Conservation (phyloP, 1,284 basidiomycete species). For the Heterobasidion irregulare region DNA sequence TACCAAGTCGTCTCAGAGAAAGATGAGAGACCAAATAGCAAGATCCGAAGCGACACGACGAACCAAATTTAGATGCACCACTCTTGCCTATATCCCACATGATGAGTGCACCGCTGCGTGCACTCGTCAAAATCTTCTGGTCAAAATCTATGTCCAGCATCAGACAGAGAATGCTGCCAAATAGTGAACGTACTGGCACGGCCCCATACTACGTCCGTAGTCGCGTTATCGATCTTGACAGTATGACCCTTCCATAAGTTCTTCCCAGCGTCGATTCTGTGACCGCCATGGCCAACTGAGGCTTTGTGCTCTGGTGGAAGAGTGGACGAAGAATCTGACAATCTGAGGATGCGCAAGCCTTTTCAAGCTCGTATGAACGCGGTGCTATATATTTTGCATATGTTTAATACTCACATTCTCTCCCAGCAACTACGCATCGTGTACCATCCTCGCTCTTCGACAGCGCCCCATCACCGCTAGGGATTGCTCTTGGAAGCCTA, state of each 20-base stretch:
- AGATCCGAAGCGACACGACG: conserved; percentile 11
- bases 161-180: neutral
- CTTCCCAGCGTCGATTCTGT: conserved; percentile 55
- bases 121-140: conserved; percentile 78
- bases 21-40: neutral
- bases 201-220: conserved; percentile 79
- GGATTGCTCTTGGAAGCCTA: conserved; percentile 44
- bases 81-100: conserved; percentile 77
- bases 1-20: conserved; percentile 7
- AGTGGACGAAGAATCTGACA: conserved; percentile 35
- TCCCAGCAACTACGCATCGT: conserved; percentile 63
- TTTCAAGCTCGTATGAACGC: neutral
- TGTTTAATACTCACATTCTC: conserved; percentile 48
- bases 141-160: conserved; percentile 45
- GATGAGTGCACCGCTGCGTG: conserved; percentile 76
- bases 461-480: conserved; percentile 54
- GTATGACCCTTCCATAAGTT: conserved; percentile 71
- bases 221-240: conserved; percentile 66
- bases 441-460: conserved; percentile 57
- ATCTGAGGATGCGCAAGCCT: conserved; percentile 61
- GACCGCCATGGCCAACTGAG: conserved; percentile 46
- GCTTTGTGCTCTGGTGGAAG: conserved; percentile 38
- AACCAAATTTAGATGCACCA: conserved; percentile 66
- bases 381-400: neutral
- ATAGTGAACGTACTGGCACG: conserved; percentile 49